phyloP scores from a whole-genome alignment of 2,329 filamentous ascomycete species.

The Fusarium pininemorale region DNA sequence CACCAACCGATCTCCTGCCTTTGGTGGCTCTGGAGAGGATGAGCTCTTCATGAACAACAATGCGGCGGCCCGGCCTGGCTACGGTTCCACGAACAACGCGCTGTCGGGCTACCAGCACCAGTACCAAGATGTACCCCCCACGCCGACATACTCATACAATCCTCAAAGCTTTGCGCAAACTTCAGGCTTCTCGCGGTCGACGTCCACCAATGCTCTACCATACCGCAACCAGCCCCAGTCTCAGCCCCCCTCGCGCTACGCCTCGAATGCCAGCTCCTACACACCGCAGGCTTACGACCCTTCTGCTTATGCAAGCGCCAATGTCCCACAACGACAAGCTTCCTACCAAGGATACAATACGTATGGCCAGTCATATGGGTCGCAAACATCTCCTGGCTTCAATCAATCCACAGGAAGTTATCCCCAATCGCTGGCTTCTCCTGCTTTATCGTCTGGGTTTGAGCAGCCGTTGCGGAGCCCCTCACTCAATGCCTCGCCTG shows the following conservation, averaged over 20 bases:
- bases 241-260: conserved; percentile 51
- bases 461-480: conserved; percentile 54
- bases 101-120: conserved; percentile 63
- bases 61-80: conserved; percentile 45
- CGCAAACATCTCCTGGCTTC: conserved; percentile 49
- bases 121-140: conserved; percentile 58
- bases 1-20: conserved; percentile 38
- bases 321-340: conserved; percentile 59
- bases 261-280: conserved; percentile 54
- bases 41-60: conserved; percentile 71
- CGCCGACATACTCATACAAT: conserved; percentile 70
- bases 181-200: conserved; percentile 53
- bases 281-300: conserved; percentile 67
- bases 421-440: conserved; percentile 41
- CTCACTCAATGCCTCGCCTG: conserved; percentile 41
- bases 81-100: conserved; percentile 57
- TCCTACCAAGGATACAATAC: conserved; percentile 60
- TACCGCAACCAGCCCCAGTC: conserved; percentile 54
- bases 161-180: conserved; percentile 68
- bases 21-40: conserved; percentile 53
- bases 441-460: conserved; percentile 49
- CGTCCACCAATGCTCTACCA: conserved; percentile 61
- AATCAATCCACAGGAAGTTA: conserved; percentile 47
- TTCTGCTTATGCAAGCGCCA: conserved; percentile 63
- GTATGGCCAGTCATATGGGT: conserved; percentile 55